A percentile compares a stretch with the other conserved stretches of the same genome.
Evolutionary conservation across 176 grass and related monocot species (phyloP).

Genomic region (Oryza brachyantha): DNA sequence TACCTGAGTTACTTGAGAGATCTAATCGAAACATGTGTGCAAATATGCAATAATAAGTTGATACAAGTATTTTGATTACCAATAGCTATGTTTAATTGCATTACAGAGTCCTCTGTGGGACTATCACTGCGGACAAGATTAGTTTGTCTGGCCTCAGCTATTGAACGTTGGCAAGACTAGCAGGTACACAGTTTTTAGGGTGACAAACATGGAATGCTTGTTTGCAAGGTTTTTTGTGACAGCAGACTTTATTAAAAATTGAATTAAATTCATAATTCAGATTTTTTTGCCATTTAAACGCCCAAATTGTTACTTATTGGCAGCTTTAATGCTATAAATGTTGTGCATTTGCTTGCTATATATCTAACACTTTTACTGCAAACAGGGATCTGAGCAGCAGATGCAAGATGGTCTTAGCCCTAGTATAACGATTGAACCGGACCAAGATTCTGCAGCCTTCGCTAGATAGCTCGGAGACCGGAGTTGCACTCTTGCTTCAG

Average conservation of each 20-base stretch:
- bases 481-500: constrained; percentile 16
- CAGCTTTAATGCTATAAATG: not conserved
- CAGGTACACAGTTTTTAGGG: not conserved
- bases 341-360: not conserved
- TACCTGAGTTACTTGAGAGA: not conserved
- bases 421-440: constrained; percentile 44
- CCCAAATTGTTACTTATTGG: not conserved
- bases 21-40: not conserved
- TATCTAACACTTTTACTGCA: constrained; percentile 1
- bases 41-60: constrained; percentile 9
- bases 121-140: not conserved
- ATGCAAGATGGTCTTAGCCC: constrained; percentile 57
- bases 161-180: not conserved
- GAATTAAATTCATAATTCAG: not conserved
- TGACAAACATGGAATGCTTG: not conserved
- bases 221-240: not conserved
- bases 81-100: not conserved
- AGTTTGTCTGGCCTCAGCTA: not conserved
- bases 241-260: not conserved
- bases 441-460: constrained; percentile 43
- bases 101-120: not conserved
- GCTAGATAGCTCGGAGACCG: constrained; percentile 28
- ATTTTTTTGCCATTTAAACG: not conserved
- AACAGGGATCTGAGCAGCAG: constrained; percentile 50
- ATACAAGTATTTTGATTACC: not conserved